These are phyloP conservation scores for Mortierella sp. DNA, from an alignment of 371 early-diverging fungal genomes.

Conservation along the genomic window DNA sequence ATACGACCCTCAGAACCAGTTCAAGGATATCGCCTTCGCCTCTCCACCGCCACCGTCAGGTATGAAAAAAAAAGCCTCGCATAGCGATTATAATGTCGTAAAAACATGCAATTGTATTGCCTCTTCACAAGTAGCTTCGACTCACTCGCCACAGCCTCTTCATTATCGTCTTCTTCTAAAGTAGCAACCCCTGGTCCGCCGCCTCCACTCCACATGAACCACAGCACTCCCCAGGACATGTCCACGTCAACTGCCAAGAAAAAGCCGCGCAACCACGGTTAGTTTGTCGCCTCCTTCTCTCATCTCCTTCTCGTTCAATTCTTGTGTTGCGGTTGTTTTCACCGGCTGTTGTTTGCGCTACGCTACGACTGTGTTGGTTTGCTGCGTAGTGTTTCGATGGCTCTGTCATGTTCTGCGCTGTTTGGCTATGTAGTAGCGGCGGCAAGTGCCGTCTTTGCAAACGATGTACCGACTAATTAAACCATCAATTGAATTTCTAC, in stretches of 20 bases:
- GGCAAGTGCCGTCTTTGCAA: background rate
- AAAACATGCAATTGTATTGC: background rate
- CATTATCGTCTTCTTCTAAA: background rate
- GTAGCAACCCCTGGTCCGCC: background rate
- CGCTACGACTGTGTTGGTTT: background rate
- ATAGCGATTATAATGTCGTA: background rate
- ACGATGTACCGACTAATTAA: background rate
- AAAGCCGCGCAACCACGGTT: slow-evolving; percentile 47
- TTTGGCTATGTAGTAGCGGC: background rate
- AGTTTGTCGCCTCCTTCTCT: background rate
- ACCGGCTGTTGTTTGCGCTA: slow-evolving; percentile 3
- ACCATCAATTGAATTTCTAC: too few species aligned
- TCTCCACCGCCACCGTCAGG: slow-evolving; percentile 6
- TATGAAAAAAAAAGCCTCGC: background rate
- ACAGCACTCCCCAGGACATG: slow-evolving; percentile 19
- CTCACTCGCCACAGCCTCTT: background rate
- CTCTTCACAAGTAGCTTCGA: background rate
- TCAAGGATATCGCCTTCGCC: slow-evolving; percentile 8
- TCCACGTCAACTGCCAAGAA: slow-evolving; percentile 43
- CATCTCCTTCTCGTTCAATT: background rate
- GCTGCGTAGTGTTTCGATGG: background rate
- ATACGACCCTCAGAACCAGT: background rate
- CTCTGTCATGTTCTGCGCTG: background rate
- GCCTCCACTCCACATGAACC: slow-evolving; percentile 6
- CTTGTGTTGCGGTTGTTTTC: background rate